phyloP scores from a whole-genome alignment of 2,329 filamentous ascomycete species.

The Colletotrichum graminicola region DNA sequence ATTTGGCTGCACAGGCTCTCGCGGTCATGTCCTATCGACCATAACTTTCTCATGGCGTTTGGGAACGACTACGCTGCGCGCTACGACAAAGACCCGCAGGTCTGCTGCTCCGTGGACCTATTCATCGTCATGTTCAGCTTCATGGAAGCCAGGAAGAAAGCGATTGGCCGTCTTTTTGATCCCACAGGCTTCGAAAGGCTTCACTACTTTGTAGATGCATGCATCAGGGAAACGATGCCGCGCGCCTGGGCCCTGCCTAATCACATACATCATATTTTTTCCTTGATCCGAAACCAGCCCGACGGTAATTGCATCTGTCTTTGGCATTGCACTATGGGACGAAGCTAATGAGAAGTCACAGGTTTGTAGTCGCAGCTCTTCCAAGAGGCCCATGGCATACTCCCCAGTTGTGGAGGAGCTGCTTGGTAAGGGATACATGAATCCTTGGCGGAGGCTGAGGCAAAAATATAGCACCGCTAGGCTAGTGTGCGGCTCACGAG shows the following conservation, averaged over 20 bases:
- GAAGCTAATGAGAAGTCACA: background rate
- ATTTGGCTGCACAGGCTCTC: background rate
- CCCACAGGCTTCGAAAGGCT: background rate
- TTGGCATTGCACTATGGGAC: too few species aligned
- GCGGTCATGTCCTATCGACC: background rate
- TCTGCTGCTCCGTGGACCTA: background rate
- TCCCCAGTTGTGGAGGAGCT: too few species aligned
- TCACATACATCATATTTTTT: background rate
- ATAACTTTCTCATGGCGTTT: background rate
- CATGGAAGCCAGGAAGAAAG: background rate
- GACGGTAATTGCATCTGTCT: background rate
- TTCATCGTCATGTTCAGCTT: background rate
- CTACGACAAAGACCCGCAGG: background rate
- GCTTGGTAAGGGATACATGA: too few species aligned
- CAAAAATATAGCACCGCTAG: too few species aligned
- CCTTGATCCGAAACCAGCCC: fast-evolving
- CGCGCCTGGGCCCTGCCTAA: background rate
- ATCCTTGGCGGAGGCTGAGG: too few species aligned
- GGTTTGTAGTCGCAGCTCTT: background rate
- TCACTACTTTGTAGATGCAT: background rate
- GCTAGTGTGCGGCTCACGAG: too few species aligned
- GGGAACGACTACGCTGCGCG: background rate
- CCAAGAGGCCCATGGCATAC: too few species aligned
- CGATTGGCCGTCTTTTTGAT: background rate
- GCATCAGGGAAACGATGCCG: background rate